Evolutionary conservation across 371 early-diverging fungal genomes (phyloP).

Genomic region (Saksenaea oblongispora): DNA sequence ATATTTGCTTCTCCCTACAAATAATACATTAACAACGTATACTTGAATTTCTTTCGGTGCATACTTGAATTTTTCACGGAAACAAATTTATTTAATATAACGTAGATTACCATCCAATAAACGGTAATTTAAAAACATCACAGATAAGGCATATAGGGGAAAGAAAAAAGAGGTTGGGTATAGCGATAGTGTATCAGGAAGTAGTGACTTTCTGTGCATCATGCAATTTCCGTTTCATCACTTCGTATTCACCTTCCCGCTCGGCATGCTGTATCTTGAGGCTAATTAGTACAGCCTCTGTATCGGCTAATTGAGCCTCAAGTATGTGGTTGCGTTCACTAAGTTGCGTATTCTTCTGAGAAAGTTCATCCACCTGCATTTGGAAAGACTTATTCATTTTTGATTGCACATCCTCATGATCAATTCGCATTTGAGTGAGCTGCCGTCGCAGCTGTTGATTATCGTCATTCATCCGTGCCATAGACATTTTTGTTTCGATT

Average conservation of each 20-base stretch:
- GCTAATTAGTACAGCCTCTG: constrained; percentile 54
- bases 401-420: constrained; percentile 32
- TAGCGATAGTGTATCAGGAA: not conserved
- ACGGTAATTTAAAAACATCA: no score
- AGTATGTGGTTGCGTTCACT: not conserved
- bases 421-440: constrained; percentile 33
- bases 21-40: no score
- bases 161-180: not conserved
- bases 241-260: constrained; percentile 65
- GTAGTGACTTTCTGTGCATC: constrained; percentile 31
- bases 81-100: no score
- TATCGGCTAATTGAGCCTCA: not conserved
- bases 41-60: no score
- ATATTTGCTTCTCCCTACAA: no score
- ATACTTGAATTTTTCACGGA: no score
- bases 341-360: constrained; percentile 45
- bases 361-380: constrained; percentile 61
- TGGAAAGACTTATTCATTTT: constrained; percentile 44
- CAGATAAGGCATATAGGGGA: not conserved
- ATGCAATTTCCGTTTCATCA: constrained; percentile 51
- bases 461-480: constrained; percentile 51
- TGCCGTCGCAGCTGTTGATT: constrained; percentile 61
- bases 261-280: constrained; percentile 69
- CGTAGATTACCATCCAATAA: no score
- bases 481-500: constrained; percentile 55